These are phyloP conservation scores for Filobasidium wieringae DNA, from an alignment of 768 basidiomycete species.

Conservation along the genomic window DNA sequence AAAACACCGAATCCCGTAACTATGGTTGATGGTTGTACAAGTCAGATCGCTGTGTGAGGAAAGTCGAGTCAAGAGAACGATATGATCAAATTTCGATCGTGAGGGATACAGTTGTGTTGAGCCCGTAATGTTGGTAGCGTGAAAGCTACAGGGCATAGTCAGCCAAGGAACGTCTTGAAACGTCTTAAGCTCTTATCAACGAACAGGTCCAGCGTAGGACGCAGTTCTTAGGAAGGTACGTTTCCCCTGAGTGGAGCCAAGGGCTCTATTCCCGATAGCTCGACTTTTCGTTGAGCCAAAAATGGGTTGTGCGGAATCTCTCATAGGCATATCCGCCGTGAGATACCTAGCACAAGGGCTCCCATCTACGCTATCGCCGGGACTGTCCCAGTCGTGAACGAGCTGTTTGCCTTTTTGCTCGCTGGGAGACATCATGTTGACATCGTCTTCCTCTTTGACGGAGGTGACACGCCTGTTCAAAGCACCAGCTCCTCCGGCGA, in stretches of 20 bases:
- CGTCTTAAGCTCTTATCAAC: too few species aligned
- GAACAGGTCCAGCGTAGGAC: slow-evolving; percentile 15
- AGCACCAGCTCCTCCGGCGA: slow-evolving; percentile 28
- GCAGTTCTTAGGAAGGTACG: slow-evolving; percentile 21
- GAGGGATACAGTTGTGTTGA: too few species aligned
- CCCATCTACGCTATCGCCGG: slow-evolving; percentile 62
- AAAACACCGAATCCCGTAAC: too few species aligned
- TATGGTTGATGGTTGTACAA: too few species aligned
- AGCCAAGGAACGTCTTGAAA: too few species aligned
- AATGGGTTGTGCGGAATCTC: slow-evolving; percentile 16
- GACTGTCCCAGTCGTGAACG: slow-evolving; percentile 45
- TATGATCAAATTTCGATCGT: too few species aligned
- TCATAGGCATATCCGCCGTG: slow-evolving; percentile 2
- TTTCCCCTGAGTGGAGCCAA: slow-evolving; percentile 21
- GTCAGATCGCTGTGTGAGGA: too few species aligned
- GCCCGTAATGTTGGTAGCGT: too few species aligned
- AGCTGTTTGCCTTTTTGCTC: slow-evolving; percentile 53
- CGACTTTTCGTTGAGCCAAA: slow-evolving; percentile 29
- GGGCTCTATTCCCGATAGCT: slow-evolving; percentile 19
- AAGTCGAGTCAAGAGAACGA: too few species aligned
- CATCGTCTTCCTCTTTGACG: slow-evolving; percentile 52
- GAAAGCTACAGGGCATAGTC: too few species aligned
- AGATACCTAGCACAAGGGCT: slow-evolving; percentile 63
- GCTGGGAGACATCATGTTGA: slow-evolving; percentile 48
- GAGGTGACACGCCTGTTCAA: slow-evolving; percentile 46